These are phyloP conservation scores for Penicillium diatomitis DNA, from an alignment of 495 filamentous ascomycete species.

Conservation along the genomic window DNA sequence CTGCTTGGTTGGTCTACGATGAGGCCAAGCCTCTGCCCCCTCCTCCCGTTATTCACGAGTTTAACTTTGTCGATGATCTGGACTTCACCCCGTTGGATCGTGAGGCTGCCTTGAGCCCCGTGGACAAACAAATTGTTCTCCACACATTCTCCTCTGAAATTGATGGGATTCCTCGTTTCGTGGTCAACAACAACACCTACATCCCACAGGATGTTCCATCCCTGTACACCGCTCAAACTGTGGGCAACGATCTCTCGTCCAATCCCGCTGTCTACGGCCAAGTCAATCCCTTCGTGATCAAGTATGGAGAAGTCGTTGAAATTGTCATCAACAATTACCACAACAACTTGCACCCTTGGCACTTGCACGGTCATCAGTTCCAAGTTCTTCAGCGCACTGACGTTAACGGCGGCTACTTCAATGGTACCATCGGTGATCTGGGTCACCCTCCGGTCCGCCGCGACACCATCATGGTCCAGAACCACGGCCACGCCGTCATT, in stretches of 20 bases:
- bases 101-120: slow-evolving; percentile 33
- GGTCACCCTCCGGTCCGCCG: slow-evolving; percentile 24
- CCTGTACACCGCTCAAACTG: slow-evolving; percentile 53
- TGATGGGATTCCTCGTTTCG: slow-evolving; percentile 50
- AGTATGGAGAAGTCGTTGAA: slow-evolving; percentile 46
- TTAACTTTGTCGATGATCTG: slow-evolving; percentile 67
- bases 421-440: slow-evolving; percentile 18
- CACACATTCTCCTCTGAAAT: slow-evolving; percentile 43
- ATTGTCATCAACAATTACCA: slow-evolving; percentile 59
- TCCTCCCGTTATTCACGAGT: slow-evolving; percentile 44
- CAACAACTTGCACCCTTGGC: slow-evolving; percentile 53
- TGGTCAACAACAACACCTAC: slow-evolving; percentile 39
- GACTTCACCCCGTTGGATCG: slow-evolving; percentile 58
- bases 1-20: slow-evolving; percentile 74
- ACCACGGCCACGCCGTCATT: slow-evolving; percentile 50
- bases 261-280: slow-evolving; percentile 31
- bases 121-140: slow-evolving; percentile 26
- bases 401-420: slow-evolving; percentile 39
- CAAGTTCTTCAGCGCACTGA: slow-evolving; percentile 28
- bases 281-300: slow-evolving; percentile 37
- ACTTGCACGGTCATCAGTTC: slow-evolving; percentile 56
- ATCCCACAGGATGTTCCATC: slow-evolving; percentile 59
- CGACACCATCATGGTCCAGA: slow-evolving; percentile 50
- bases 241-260: slow-evolving; percentile 45
- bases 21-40: slow-evolving; percentile 46